Evolutionary conservation across 345 rosid genomes (phyloP).

Genomic region (Eucalyptus erythrocorys): DNA sequence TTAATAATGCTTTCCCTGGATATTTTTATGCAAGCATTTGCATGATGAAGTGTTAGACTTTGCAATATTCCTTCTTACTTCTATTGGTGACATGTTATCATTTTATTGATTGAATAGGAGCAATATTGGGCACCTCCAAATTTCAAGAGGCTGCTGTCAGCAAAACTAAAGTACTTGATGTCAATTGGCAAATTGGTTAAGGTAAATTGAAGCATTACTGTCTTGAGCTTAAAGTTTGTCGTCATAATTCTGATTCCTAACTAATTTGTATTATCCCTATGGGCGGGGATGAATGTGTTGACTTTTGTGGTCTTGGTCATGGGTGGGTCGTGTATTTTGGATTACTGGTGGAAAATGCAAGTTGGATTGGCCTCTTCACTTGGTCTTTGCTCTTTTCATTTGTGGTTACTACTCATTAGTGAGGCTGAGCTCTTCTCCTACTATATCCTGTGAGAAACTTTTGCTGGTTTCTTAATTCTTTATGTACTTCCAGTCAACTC

Average conservation of each 20-base stretch:
- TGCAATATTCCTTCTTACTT: not conserved
- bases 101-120: constrained; percentile 33
- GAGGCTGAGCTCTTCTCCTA: not conserved
- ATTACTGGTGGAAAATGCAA: not conserved
- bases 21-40: not conserved
- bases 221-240: not conserved
- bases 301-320: not conserved
- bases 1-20: not conserved
- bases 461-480: not conserved
- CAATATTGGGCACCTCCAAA: constrained; percentile 92
- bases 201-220: constrained; percentile 29
- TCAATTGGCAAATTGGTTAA: constrained; percentile 68
- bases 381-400: not conserved
- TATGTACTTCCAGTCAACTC: not conserved
- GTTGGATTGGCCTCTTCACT: not conserved
- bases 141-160: constrained; percentile 75
- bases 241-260: not conserved
- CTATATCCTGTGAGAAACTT: not conserved
- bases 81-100: not conserved
- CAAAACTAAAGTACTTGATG: constrained; percentile 73
- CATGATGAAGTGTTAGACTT: not conserved
- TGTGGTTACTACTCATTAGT: not conserved
- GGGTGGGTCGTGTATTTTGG: not conserved
- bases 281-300: not conserved
- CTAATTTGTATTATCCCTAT: not conserved